Conservation (phyloP, 1,284 basidiomycete genomes). For the Nidula niveotomentosa region DNA sequence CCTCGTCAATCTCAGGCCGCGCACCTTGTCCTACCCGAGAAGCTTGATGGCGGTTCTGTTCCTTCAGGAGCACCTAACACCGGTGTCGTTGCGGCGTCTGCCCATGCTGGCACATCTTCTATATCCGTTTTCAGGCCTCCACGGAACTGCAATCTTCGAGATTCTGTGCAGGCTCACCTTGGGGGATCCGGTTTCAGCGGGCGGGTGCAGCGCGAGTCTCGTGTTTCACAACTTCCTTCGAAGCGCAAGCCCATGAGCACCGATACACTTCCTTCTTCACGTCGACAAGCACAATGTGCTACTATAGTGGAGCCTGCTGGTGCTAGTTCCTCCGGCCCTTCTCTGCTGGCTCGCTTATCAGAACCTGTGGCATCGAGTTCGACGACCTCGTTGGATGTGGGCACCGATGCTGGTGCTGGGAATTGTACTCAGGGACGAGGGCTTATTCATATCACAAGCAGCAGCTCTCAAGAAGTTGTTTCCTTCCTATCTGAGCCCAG, state of each 20-base stretch:
- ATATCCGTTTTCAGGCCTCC: not conserved
- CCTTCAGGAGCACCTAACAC: too few relatives aligned
- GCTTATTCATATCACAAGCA: not conserved
- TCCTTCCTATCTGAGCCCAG: not conserved
- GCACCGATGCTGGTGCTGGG: not conserved
- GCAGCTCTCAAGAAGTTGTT: not conserved
- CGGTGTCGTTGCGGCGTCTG: too few relatives aligned
- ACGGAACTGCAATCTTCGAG: slow-evolving; percentile 38
- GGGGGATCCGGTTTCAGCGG: not conserved
- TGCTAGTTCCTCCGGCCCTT: slow-evolving; percentile 1
- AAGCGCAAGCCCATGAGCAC: too few relatives aligned
- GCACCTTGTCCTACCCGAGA: too few relatives aligned
- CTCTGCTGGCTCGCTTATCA: slow-evolving; percentile 13
- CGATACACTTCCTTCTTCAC: too few relatives aligned
- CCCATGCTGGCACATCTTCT: too few relatives aligned
- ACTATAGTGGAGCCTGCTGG: too few relatives aligned
- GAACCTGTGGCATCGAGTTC: not conserved
- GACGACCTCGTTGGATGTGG: not conserved
- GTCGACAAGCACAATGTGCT: too few relatives aligned
- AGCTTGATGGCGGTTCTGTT: too few relatives aligned
- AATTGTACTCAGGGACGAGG: not conserved
- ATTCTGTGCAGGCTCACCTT: slow-evolving; percentile 53
- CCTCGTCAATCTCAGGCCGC: too few relatives aligned
- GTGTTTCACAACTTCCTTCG: too few relatives aligned
- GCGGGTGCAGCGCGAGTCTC: too few relatives aligned